phyloP scores from a whole-genome alignment of 345 rosid genomes.

The Melaleuca alternifolia region DNA sequence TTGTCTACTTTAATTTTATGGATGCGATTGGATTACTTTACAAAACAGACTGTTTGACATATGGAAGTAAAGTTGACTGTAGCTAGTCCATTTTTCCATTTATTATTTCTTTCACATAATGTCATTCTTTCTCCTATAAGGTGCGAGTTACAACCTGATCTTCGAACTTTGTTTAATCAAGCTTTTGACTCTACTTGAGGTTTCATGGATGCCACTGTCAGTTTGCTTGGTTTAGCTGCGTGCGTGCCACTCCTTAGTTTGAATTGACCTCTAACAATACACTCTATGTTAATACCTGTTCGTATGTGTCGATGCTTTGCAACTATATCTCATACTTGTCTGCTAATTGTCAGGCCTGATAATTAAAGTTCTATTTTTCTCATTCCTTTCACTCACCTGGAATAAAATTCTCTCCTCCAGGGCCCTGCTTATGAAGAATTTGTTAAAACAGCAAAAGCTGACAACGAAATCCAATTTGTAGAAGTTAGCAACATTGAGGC shows the following conservation, averaged over 20 bases:
- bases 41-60: neutral
- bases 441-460: slow-evolving; percentile 50
- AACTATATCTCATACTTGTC: neutral
- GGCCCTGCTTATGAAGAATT: slow-evolving; percentile 59
- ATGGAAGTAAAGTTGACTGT: neutral
- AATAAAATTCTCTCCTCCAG: slow-evolving; percentile 12
- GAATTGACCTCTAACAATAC: neutral
- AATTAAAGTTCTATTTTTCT: neutral
- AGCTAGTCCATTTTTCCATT: neutral
- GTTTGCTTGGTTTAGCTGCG: neutral
- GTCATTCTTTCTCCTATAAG: neutral
- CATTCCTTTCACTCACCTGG: neutral
- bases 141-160: neutral
- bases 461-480: slow-evolving; percentile 67
- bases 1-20: neutral
- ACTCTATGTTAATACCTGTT: neutral
- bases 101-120: neutral
- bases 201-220: neutral
- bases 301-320: neutral
- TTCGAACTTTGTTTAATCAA: neutral
- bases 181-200: neutral
- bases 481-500: slow-evolving; percentile 30
- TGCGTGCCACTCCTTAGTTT: neutral
- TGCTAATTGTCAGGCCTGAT: neutral
- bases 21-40: neutral